Base-by-base conservation (phyloP, 2,329 filamentous ascomycete genomes). In the Paramyrothecium sp. region DNA sequence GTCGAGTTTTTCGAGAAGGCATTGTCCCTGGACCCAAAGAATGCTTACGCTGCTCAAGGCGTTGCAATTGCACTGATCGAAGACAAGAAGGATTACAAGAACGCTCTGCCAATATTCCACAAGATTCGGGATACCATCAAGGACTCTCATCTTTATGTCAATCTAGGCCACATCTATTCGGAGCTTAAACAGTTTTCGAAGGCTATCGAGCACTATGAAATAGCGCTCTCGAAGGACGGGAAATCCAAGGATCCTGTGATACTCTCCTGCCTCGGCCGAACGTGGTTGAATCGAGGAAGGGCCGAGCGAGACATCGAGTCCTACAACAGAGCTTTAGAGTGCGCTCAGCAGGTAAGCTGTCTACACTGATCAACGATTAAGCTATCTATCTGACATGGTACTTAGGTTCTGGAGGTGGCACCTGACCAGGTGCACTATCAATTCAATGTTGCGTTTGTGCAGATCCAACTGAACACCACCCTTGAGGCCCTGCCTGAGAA, bases 1-100 rank as follows among this genome's bases (percentile, higher is more conserved):
- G 93, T 98, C 12, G 96, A 99, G 71, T 99, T 99, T 75, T 99
- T 97, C 66, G 95, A 98, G 71, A 99, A 99, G 76, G 94, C 94
- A 4, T 79, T 99, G 21, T 92, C 96, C 61, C 79, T 99, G n/a
- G 95, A 99, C 68, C 88, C 92, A 0, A 92, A 89, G 76, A 99
- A 98, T 65, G 94, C 95, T 0, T 97, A 96, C 71, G 96, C 96
- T 8, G 95, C 95, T 2, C 95, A 99, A 71, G 95, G 96, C 59
- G 87, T 99, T 62, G 95, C 91, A 16, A 98, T 99, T 69, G 93
- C 94, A 10, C 80, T 99, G 26, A 88, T 95, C 1, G 95, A 99
- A 71, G 94, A 98, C 71, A 95, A 90, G 78, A 97, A 95, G 73
- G 92, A 98, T 67, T 88, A 88, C 73, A 88, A 88, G 62, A 84